Percentiles rank a stretch among this genome's conserved stretches.
phyloP scores from a whole-genome alignment of 2,329 filamentous ascomycete species.

The Neurospora crassa region DNA sequence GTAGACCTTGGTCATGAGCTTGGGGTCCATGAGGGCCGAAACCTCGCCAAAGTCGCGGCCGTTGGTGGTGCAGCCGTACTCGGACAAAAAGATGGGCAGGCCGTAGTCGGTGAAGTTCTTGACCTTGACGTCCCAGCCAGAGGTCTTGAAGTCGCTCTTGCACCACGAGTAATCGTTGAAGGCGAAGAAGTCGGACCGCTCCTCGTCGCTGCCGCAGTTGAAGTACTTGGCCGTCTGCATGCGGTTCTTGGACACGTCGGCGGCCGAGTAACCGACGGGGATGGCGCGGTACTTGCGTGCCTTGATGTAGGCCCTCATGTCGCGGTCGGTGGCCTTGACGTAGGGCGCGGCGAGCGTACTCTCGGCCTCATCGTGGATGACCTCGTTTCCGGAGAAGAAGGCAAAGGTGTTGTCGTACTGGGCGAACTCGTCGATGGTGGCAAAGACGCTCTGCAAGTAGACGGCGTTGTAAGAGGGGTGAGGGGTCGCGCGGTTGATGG shows the following conservation, averaged over 20 bases:
- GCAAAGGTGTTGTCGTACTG: slow-evolving; percentile 80
- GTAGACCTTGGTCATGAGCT: slow-evolving; percentile 79
- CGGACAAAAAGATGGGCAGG: slow-evolving; percentile 86
- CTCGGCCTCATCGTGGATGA: slow-evolving; percentile 57
- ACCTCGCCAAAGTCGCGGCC: slow-evolving; percentile 76
- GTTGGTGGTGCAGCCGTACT: slow-evolving; percentile 84
- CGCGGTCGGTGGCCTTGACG: slow-evolving; percentile 70
- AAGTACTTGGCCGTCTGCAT: slow-evolving; percentile 83
- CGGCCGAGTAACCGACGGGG: slow-evolving; percentile 66
- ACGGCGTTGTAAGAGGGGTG: slow-evolving; percentile 72
- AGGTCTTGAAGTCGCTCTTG: slow-evolving; percentile 56
- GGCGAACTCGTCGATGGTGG: slow-evolving; percentile 76
- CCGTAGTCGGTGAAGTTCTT: slow-evolving; percentile 80
- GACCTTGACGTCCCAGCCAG: slow-evolving; percentile 84
- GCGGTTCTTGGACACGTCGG: slow-evolving; percentile 78
- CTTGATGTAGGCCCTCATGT: slow-evolving; percentile 63
- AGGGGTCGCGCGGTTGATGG: slow-evolving; percentile 39
- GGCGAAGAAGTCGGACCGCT: slow-evolving; percentile 81
- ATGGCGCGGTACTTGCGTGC: slow-evolving; percentile 52
- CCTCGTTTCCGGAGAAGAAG: slow-evolving; percentile 77
- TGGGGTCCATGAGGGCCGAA: slow-evolving; percentile 61
- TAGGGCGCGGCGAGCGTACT: slow-evolving; percentile 61
- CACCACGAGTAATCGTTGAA: slow-evolving; percentile 92
- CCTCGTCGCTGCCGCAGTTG: slow-evolving; percentile 81
- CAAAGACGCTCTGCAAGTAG: slow-evolving; percentile 79